Evolutionary conservation across 768 basidiomycete species (phyloP), one percentile per base, ranked within the genome.

Genomic region (Fomitopsis serialis): DNA sequence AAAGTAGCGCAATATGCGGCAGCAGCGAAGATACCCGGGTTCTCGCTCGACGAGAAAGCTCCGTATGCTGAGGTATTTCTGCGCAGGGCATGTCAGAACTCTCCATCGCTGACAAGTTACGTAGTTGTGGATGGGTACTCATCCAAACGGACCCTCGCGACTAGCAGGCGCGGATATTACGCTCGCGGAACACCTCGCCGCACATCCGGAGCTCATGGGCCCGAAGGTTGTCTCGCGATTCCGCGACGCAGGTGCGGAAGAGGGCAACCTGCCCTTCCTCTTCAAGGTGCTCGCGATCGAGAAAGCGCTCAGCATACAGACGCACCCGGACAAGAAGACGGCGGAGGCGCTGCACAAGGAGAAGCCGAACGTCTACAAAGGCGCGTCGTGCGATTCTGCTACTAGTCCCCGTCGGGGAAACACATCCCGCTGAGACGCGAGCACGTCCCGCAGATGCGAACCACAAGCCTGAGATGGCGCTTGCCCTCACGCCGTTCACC

Each of bases 401-500:
- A 19, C 40, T 48, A 43, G 8, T 36, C 11, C 32, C 27, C 37
- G 37, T 19, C 37, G 8, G 37, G 15, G 15, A 19, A 32, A 10
- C 12, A 11, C 11, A 11, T 32, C 29, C 12, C 25, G 27, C 24
- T 53, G 21, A 19, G 44, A 21, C 17, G 23, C 22, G 23, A 5
- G 9, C 44, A 17, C 43, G 21, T 34, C 22, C 23, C 24, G 36
- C 56, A 91, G 97, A 99, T 68, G 81, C 84, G 5, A 98, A 98
- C 66, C 97, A 99, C 63, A 99, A 99, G 70, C 97, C 97, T 2
- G 97, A 99, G 68, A 96, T 99, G 92, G 93, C 95, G n/a, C 78
- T 99, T 35, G 97, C 97, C 0, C 70, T 99, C 55, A 95, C 95
- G 0, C 82, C 85, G 13, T 98, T 98, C 75, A 75, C 75, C 36